Conservation (phyloP, 352 stramenopile genomes). For the Globisporangium cystogenes region DNA sequence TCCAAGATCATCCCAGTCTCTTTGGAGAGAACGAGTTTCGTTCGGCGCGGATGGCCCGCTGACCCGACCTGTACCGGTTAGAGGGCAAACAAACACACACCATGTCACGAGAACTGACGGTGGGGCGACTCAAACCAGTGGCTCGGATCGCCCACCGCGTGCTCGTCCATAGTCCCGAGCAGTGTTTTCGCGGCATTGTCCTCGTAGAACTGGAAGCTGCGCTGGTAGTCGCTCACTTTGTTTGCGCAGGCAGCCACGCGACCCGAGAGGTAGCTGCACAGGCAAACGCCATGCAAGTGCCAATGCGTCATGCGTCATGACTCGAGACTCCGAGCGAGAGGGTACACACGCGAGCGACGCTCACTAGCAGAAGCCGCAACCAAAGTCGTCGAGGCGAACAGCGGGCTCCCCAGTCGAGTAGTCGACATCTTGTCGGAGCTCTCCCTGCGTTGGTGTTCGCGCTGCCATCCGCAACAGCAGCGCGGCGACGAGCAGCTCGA, state of each 20-base stretch:
- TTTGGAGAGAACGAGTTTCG: constrained; percentile 64
- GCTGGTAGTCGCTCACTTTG: constrained; percentile 63
- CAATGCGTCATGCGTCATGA: too few species aligned
- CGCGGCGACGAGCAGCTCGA: too few species aligned
- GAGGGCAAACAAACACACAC: neutral
- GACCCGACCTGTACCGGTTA: constrained; percentile 38
- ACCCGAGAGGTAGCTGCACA: constrained; percentile 48
- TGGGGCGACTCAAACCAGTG: too few species aligned
- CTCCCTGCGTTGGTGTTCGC: neutral
- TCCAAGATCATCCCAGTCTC: constrained; percentile 55
- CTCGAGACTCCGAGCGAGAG: too few species aligned
- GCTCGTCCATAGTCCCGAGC: constrained; percentile 58
- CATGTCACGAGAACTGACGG: neutral
- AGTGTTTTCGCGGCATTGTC: constrained; percentile 52
- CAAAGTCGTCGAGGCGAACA: constrained; percentile 43
- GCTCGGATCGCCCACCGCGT: constrained; percentile 30
- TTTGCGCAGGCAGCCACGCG: constrained; percentile 66
- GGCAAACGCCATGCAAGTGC: neutral
- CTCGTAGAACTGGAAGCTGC: constrained; percentile 62
- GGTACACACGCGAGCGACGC: neutral
- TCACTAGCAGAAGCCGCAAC: constrained; percentile 74
- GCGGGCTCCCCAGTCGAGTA: constrained; percentile 49
- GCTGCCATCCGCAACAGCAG: too few species aligned
- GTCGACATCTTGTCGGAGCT: constrained; percentile 8
- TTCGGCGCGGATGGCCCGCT: constrained; percentile 37